phyloP scores from a whole-genome alignment of 169 alveolate genomes.

The Eimeria tenella region DNA sequence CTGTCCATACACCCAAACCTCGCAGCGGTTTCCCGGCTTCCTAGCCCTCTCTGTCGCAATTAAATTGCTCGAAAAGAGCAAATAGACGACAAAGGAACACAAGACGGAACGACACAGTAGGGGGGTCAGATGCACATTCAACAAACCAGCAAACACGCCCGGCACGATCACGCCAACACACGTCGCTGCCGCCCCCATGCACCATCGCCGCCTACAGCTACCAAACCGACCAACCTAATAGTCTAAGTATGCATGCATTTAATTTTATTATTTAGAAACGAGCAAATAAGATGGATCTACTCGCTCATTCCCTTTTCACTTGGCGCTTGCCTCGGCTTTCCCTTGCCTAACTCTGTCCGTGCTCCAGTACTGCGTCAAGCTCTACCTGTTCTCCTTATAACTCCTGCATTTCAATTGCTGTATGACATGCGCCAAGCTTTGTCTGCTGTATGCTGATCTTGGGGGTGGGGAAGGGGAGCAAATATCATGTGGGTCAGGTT shows the following conservation, averaged over 20 bases:
- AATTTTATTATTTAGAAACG: not conserved
- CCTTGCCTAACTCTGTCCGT: too few relatives aligned
- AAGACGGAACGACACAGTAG: not conserved
- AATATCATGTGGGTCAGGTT: too few relatives aligned
- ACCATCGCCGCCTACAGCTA: not conserved
- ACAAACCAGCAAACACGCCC: conserved; percentile 1
- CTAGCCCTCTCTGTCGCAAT: conserved; percentile 34
- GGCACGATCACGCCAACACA: conserved; percentile 51
- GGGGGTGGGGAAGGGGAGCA: too few relatives aligned
- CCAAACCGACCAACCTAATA: not conserved
- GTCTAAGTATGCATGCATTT: not conserved
- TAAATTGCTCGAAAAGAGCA: not conserved
- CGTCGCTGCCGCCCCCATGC: conserved; percentile 57
- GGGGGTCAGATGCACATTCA: not conserved
- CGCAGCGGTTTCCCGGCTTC: conserved; percentile 1
- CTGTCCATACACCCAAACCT: conserved; percentile 44
- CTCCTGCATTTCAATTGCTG: not conserved
- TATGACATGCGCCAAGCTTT: not conserved
- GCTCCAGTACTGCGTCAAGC: not conserved
- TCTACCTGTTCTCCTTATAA: not conserved
- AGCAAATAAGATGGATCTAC: not conserved
- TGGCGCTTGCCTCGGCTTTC: too few relatives aligned
- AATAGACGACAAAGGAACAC: not conserved
- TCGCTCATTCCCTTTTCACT: too few relatives aligned
- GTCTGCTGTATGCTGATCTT: not conserved